Percentiles rank a stretch among this genome's conserved stretches.
Evolutionary conservation across 1,139 yeast species (phyloP).

Genomic region (Yamadazyma epiphylla): DNA sequence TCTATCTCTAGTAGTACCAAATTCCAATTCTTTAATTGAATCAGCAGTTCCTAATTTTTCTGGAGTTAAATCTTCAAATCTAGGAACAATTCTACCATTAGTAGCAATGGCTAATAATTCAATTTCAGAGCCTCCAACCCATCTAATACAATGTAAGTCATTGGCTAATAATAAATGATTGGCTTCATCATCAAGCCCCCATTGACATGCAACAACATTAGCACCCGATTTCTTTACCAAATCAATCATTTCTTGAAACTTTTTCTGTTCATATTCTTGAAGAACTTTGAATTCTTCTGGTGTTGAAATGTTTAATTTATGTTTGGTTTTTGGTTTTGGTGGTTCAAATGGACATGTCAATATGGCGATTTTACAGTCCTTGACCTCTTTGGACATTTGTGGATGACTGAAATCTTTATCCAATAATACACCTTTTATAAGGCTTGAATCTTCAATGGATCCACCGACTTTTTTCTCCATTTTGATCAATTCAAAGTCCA

Average conservation of each 20-base stretch:
- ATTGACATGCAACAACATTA: conserved; percentile 94
- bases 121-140: conserved; percentile 98
- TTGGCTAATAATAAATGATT: conserved; percentile 87
- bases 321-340: conserved; percentile 98
- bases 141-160: conserved; percentile 90
- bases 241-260: conserved; percentile 87
- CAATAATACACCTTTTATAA: conserved; percentile 86
- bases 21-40: conserved; percentile 77
- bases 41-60: conserved; percentile 91
- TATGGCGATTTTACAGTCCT: conserved; percentile 86
- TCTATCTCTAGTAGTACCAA: conserved; percentile 94
- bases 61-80: conserved; percentile 85
- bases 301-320: conserved; percentile 85
- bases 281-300: conserved; percentile 90
- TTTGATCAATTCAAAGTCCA: conserved; percentile 92
- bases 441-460: conserved; percentile 74
- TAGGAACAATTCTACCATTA: conserved; percentile 92
- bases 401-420: conserved; percentile 98
- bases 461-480: conserved; percentile 97
- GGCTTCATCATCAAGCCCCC: conserved; percentile 99
- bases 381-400: conserved; percentile 85
- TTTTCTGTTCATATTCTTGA: conserved; percentile 88
- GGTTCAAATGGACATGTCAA: conserved; percentile 99
- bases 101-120: conserved; percentile 97
- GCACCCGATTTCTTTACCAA: conserved; percentile 89